Evolutionary conservation across 805 yeast genomes (phyloP).

Genomic region (Brettanomyces naardenensis): DNA sequence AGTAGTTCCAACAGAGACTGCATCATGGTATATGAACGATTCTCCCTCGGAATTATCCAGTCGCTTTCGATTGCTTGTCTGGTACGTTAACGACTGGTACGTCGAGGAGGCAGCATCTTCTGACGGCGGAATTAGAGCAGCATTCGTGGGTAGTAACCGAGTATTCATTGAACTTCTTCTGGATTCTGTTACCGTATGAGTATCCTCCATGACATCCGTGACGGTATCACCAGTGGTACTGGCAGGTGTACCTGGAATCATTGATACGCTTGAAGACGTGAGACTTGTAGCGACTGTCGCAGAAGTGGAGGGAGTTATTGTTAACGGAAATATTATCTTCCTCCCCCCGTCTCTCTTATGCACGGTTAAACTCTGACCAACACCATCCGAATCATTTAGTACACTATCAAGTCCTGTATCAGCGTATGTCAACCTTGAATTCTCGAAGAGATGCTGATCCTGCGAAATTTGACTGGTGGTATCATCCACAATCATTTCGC

Average conservation of each 20-base stretch:
- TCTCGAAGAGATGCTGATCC: constrained; percentile 1
- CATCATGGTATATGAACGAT: constrained; percentile 22
- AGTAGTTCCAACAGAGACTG: constrained; percentile 8
- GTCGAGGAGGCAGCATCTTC: too few species aligned
- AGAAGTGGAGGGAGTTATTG: too few species aligned
- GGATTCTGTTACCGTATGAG: not conserved
- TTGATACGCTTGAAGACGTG: too few species aligned
- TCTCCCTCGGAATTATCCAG: constrained; percentile 14
- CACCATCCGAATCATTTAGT: too few species aligned
- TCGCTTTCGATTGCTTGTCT: not conserved
- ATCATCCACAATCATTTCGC: constrained; percentile 14
- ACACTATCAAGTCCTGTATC: too few species aligned
- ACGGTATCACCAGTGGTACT: not conserved
- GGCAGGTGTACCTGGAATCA: not conserved
- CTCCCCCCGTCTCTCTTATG: too few species aligned
- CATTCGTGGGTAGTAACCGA: not conserved
- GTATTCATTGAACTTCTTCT: not conserved
- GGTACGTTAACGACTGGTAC: not conserved
- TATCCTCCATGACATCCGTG: not conserved
- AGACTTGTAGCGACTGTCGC: too few species aligned
- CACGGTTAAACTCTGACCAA: constrained; percentile 21
- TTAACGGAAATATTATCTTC: too few species aligned
- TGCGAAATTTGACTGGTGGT: constrained; percentile 4
- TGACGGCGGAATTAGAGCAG: too few species aligned
- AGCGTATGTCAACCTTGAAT: too few species aligned